Percentiles rank a stretch among this genome's conserved stretches.
phyloP scores from a whole-genome alignment of 306 rosid genomes.

The Glycyrrhiza uralensis region DNA sequence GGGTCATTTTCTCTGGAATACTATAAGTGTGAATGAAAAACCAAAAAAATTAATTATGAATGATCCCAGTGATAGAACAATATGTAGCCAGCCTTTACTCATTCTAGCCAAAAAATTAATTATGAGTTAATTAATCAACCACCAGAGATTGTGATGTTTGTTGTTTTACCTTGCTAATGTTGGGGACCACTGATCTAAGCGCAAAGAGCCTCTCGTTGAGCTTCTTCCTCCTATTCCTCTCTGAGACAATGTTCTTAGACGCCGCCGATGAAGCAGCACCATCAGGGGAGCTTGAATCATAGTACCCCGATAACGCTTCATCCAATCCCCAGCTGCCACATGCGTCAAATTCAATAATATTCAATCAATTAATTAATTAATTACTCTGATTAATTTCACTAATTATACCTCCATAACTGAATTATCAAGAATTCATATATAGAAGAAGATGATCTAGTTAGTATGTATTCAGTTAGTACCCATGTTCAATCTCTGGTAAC shows the following conservation, averaged over 20 bases:
- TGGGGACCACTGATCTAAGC: constrained; percentile 93
- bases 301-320: constrained; percentile 68
- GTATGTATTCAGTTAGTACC: too few relatives aligned
- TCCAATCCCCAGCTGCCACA: constrained; percentile 53
- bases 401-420: background rate
- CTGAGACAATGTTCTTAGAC: constrained; percentile 87
- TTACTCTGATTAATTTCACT: background rate
- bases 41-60: too few relatives aligned
- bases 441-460: too few relatives aligned
- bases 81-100: too few relatives aligned
- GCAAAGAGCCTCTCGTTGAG: constrained; percentile 90
- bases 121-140: background rate
- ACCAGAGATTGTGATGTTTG: background rate
- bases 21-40: too few relatives aligned
- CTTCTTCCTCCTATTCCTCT: constrained; percentile 88
- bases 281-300: constrained; percentile 92
- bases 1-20: too few relatives aligned
- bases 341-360: background rate
- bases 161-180: constrained; percentile 75
- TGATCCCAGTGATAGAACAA: too few relatives aligned
- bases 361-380: background rate
- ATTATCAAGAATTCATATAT: too few relatives aligned
- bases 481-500: too few relatives aligned
- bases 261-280: constrained; percentile 80
- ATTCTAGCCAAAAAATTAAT: too few relatives aligned